Percentiles rank a stretch among this genome's conserved stretches.
Conservation (phyloP, 192 early-diverging fungal species). For the Pilobolus umbonatus region DNA sequence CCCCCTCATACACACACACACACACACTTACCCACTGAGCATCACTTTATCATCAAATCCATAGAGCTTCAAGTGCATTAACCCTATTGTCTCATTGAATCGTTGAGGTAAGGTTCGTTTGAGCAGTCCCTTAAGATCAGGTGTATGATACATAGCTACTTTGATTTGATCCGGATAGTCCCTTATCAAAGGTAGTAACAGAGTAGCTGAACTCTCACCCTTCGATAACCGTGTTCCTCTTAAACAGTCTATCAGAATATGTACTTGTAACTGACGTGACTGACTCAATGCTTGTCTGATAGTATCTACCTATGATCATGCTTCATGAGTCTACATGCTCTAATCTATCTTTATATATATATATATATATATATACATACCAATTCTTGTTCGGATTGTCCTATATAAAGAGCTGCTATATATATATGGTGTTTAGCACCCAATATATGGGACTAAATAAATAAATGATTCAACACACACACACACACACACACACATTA, state of each 20-base stretch:
- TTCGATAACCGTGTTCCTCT: conserved; percentile 68
- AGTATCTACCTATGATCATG: conserved; percentile 42
- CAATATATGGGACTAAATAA: conserved; percentile 56
- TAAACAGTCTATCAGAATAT: conserved; percentile 84
- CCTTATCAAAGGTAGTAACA: conserved; percentile 60
- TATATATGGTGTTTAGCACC: conserved; percentile 68
- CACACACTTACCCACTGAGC: conserved; percentile 63
- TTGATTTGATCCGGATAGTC: conserved; percentile 60
- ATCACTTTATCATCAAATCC: conserved; percentile 82
- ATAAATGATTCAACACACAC: neutral
- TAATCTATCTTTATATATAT: neutral
- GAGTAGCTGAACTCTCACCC: conserved; percentile 58
- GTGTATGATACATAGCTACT: conserved; percentile 85
- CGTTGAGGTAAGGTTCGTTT: conserved; percentile 74
- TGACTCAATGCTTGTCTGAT: conserved; percentile 54
- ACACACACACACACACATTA: neutral
- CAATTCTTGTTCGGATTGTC: conserved; percentile 74
- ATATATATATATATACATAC: conserved; percentile 33
- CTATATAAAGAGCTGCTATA: conserved; percentile 88
- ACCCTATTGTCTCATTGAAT: conserved; percentile 90
- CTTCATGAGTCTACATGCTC: neutral
- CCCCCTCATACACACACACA: conserved; percentile 3
- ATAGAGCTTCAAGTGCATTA: conserved; percentile 95
- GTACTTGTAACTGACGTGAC: conserved; percentile 51
- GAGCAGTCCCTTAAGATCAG: conserved; percentile 63